Evolutionary conservation across 2,329 filamentous ascomycete species (phyloP), one percentile per base, ranked within the genome.

Genomic region (Fusarium buxicola): DNA sequence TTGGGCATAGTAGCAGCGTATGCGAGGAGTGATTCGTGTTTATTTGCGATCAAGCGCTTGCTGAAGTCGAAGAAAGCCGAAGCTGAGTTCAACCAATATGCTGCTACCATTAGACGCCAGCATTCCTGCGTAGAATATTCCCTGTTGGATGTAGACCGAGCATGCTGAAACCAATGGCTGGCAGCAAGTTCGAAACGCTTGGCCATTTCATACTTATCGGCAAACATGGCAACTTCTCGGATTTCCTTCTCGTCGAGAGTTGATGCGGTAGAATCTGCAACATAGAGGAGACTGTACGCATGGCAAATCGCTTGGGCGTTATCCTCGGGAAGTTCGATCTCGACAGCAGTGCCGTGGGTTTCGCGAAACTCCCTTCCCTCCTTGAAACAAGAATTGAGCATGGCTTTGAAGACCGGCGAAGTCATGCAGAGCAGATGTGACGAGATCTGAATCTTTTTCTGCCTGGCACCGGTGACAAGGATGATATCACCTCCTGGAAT

Each of bases 291-390:
- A 11, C 28, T 25, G 28, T 24, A 48, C 3, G 34, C 50, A 9
- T 38, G n/a, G n/a, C n/a, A n/a, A 2, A 58, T 62, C 3, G 8
- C 8, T 3, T 32, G 13, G 4, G 21, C 10, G 3, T 43, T 21
- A 11, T 62, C 58, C 13, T 44, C 35, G 3, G 58, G 57, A 1
- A 61, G 21, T 16, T 28, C 0, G 7, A 61, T 57, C 4, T 57
- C 35, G 2, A 18, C 12, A 2, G 25, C 30, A 4, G 4, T 1
- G 2, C 12, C 4, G 1, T 13, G 15, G 56, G 4, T 2, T 15
- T 11, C 0, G 25, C 45, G 11, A 40, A 12, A 9, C 31, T 16
- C 31, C 2, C 13, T 35, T 2, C 58, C 58, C 12, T 62, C 57
- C 8, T 25, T 36, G 36, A 62, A 62, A 1, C 18, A 36, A 1